Evolutionary conservation across 768 basidiomycete species (phyloP), one percentile per base, ranked within the genome.

Genomic region (Tremella fuciformis): DNA sequence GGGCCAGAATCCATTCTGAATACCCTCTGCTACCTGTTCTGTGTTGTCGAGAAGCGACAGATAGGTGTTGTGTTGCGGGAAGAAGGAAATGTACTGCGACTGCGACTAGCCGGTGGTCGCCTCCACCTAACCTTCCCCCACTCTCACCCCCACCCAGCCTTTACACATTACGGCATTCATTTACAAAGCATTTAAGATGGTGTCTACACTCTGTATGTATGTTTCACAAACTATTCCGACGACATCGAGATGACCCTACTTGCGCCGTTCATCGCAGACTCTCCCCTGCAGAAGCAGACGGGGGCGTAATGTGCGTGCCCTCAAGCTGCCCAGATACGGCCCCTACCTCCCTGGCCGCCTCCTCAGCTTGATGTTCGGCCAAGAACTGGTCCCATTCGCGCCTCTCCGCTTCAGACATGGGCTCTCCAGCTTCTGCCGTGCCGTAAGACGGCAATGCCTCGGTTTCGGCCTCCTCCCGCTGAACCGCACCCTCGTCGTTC

Each of bases 361-460:
- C 55, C 34, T 55, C 64, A 13, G 37, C 60, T 21, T 29, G 21
- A n/a, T 61, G 60, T 18, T 61, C 57, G 3, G 56, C 59, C 11
- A 60, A 46, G 25, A 60, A 64, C 48, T 68, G 57, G 48, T 67
- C 69, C 69, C 69, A 71, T 47, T 67, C 69, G 41, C 59, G 60
- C 55, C 55, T 57, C 57, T 71, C 69, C 8, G 59, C 50, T 24
- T 71, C 69, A 16, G 42, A 63, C 69, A 71, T 65, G 24, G 55
- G 57, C 26, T 64, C 59, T 8, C 55, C 59, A 25, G 50, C 58
- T 49, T 50, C 34, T 16, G 47, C 38, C 8, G 56, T n/a, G 16
- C 52, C 47, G 52, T 57, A 52, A 16, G 40, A 8, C n/a, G 58
- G 62, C 8, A 60, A 19, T 3, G 21, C 21, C 34, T 57, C 21